phyloP scores from a whole-genome alignment of 2,329 filamentous ascomycete genomes.

The Aureobasidium uvarum region DNA sequence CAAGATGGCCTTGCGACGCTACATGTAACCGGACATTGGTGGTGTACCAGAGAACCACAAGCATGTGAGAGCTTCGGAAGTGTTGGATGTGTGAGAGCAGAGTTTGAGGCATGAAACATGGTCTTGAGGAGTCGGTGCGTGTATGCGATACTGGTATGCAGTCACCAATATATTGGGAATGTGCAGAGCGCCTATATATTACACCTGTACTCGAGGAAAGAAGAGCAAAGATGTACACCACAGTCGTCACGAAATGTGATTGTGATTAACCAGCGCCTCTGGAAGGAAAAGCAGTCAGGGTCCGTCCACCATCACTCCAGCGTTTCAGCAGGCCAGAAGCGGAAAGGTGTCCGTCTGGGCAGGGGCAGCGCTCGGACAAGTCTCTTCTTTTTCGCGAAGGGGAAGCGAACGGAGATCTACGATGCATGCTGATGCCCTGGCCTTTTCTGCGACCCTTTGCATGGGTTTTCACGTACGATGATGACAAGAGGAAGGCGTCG shows the following conservation, averaged over 20 bases:
- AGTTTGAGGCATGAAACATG: neutral
- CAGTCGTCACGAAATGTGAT: neutral
- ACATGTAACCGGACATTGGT: neutral
- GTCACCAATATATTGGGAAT: neutral
- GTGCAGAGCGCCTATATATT: neutral
- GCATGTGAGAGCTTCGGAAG: neutral
- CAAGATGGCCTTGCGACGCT: neutral
- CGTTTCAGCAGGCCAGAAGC: neutral
- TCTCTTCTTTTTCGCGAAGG: neutral
- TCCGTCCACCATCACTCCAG: constrained; percentile 6
- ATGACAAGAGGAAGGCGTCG: neutral
- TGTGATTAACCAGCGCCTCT: neutral
- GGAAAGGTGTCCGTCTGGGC: constrained; percentile 2
- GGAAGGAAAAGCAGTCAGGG: neutral
- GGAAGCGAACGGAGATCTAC: constrained; percentile 14
- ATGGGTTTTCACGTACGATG: neutral
- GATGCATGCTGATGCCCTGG: constrained; percentile 1
- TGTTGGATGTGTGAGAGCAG: neutral
- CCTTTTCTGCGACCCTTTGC: constrained; percentile 12
- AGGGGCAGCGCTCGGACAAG: neutral
- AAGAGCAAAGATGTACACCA: neutral
- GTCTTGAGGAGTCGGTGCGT: neutral
- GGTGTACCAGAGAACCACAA: neutral
- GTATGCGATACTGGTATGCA: neutral
- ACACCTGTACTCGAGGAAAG: neutral